Conservation (phyloP, 306 rosid genomes). For the Dalbergia oliveri region DNA sequence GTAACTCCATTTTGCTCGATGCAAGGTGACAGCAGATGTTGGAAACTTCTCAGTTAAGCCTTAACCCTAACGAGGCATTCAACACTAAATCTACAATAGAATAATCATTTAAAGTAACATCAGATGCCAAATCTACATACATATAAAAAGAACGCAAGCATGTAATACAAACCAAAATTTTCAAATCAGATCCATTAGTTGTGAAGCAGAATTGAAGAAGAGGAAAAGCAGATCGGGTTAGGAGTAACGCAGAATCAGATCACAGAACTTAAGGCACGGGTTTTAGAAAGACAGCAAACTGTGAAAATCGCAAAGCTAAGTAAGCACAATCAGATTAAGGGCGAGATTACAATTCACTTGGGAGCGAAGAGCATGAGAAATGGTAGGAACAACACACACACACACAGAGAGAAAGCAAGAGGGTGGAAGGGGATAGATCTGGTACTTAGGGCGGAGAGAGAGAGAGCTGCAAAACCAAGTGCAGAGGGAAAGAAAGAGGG, state of each 20-base stretch:
- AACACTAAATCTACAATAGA: slow-evolving; percentile 60
- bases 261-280: not conserved
- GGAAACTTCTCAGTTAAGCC: slow-evolving; percentile 38
- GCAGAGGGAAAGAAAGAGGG: not conserved
- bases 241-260: slow-evolving; percentile 36
- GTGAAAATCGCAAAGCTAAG: not conserved
- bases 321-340: not conserved
- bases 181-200: slow-evolving; percentile 41
- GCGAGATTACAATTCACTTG: not conserved
- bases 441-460: not conserved
- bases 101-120: slow-evolving; percentile 27
- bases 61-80: slow-evolving; percentile 46
- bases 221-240: not conserved
- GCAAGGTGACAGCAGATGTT: slow-evolving; percentile 40
- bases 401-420: not conserved
- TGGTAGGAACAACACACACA: not conserved
- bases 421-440: not conserved
- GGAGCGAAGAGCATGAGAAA: not conserved
- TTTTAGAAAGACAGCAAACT: not conserved
- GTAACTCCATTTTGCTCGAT: slow-evolving; percentile 57
- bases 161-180: not conserved
- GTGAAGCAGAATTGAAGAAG: not conserved
- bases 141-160: not conserved
- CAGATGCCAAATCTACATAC: slow-evolving; percentile 18
- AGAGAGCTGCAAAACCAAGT: not conserved